A percentile compares a stretch with the other conserved stretches of the same genome.
phyloP scores from a whole-genome alignment of 2,329 filamentous ascomycete genomes.

The Cercospora sp. region DNA sequence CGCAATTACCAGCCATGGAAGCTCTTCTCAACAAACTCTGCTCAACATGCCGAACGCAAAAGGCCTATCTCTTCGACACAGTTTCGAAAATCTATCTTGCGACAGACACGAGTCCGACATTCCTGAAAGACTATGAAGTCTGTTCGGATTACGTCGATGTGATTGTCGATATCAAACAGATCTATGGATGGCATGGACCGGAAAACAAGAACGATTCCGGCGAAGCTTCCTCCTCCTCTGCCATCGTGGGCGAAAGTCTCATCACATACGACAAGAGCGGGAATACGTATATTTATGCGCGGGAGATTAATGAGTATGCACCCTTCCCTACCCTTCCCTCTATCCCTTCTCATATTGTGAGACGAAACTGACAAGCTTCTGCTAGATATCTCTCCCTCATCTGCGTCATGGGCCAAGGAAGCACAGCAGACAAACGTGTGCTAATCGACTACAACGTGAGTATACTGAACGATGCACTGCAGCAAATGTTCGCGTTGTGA shows the following conservation, averaged over 20 bases:
- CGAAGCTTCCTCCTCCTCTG: not conserved
- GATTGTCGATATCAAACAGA: conserved; percentile 93
- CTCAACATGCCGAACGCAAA: conserved; percentile 92
- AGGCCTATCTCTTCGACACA: conserved; percentile 97
- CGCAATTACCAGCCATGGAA: conserved; percentile 88
- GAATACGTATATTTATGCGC: conserved; percentile 62
- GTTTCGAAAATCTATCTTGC: conserved; percentile 98
- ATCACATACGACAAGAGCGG: conserved; percentile 61
- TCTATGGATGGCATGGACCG: conserved; percentile 71
- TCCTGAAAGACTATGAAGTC: conserved; percentile 96
- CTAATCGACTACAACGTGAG: conserved; percentile 86
- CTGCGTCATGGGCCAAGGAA: conserved; percentile 80
- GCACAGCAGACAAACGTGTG: conserved; percentile 79
- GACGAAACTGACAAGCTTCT: not conserved
- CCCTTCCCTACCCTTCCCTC: not conserved
- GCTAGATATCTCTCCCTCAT: conserved; percentile 73
- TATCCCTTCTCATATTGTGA: not conserved
- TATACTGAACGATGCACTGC: conserved; percentile 74
- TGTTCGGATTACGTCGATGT: conserved; percentile 99
- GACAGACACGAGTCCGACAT: conserved; percentile 87
- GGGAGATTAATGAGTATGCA: conserved; percentile 67
- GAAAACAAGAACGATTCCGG: conserved; percentile 2
- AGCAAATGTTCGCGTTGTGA: conserved; percentile 65
- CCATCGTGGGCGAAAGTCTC: conserved; percentile 55
- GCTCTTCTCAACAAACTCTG: conserved; percentile 91